Conservation (phyloP, 345 rosid genomes). For the Clausena lansium region DNA sequence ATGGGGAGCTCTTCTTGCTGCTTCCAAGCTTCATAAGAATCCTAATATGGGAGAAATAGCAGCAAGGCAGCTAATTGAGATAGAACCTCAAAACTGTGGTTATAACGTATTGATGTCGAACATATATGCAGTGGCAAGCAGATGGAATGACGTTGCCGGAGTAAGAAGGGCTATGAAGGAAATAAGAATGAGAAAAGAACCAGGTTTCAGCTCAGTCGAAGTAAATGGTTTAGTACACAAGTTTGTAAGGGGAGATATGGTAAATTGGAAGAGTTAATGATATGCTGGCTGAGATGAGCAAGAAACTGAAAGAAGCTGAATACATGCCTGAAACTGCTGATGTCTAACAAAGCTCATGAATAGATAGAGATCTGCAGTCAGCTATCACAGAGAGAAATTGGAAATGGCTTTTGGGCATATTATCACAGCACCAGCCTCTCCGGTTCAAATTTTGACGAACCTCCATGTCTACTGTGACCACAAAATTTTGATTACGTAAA, state of each 20-base stretch:
- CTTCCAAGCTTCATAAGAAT: slow-evolving; percentile 40
- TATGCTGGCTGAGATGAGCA: slow-evolving; percentile 25
- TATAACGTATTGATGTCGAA: slow-evolving; percentile 40
- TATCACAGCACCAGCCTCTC: slow-evolving; percentile 27
- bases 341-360: slow-evolving; percentile 26
- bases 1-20: slow-evolving; percentile 50
- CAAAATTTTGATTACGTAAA: background rate
- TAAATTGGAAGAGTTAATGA: slow-evolving; percentile 18
- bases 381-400: slow-evolving; percentile 31
- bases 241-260: slow-evolving; percentile 28
- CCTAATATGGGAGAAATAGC: slow-evolving; percentile 30
- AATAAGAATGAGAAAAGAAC: slow-evolving; percentile 31
- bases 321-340: slow-evolving; percentile 25
- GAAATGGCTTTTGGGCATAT: slow-evolving; percentile 34
- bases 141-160: slow-evolving; percentile 45
- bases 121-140: slow-evolving; percentile 33
- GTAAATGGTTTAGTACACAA: slow-evolving; percentile 28
- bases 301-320: slow-evolving; percentile 27
- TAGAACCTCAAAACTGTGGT: slow-evolving; percentile 34
- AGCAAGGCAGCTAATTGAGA: slow-evolving; percentile 25
- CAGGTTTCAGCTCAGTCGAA: slow-evolving; percentile 45
- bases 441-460: slow-evolving; percentile 26
- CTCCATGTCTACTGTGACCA: background rate
- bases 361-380: slow-evolving; percentile 25
- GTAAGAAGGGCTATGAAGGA: slow-evolving; percentile 33